Evolutionary conservation across 1,139 yeast genomes (phyloP), one percentile per base, ranked within the genome.

Genomic region (Nadsonia commutata): DNA sequence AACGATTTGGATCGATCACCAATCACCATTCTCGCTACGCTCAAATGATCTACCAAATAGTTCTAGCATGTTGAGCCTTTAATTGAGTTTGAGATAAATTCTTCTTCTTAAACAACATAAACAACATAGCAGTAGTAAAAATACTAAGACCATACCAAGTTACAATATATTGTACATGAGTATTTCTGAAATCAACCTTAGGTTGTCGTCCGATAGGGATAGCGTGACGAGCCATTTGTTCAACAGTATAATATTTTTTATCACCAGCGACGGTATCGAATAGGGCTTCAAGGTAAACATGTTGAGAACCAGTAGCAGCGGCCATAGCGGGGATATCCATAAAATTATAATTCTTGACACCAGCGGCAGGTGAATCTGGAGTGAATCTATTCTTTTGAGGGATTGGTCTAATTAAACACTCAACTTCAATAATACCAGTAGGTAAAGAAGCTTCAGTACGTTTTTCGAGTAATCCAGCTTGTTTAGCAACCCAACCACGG

Each of bases 81-180:
- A 27, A 13, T 9, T 27, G 33, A 16, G n/a, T 13, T 13, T 7
- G 3, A 27, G 33, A 27, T 11, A 27, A 16, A 11, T 16, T 16
- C 16, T 13, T 27, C 33, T 27, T 27, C 16, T 27, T 27, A 16
- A 27, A 42, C 9, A 83, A 76, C 31, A 72, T 61, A 43, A 74
- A 60, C 20, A 88, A 67, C 58, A 83, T 70, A 31, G 78, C 74
- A 0, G 86, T 56, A 40, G 94, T 80, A 36, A 82, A 72, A 37
- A 80, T 54, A 1, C 86, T 77, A 38, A 86, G 72, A 0, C 94
- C 95, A 59, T 84, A 90, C 99, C 99, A 90, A 0, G 99, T 90
- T 19, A 85, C 74, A 55, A 90, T 66, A 59, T 90, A 90, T 61
- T 90, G 95, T 61, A 88, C 66, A 59, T 90, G 99, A 56, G 88